Evolutionary conservation across 1,139 yeast genomes (phyloP), one percentile per base, ranked within the genome.

Genomic region (Saccharomycopsis phalli): DNA sequence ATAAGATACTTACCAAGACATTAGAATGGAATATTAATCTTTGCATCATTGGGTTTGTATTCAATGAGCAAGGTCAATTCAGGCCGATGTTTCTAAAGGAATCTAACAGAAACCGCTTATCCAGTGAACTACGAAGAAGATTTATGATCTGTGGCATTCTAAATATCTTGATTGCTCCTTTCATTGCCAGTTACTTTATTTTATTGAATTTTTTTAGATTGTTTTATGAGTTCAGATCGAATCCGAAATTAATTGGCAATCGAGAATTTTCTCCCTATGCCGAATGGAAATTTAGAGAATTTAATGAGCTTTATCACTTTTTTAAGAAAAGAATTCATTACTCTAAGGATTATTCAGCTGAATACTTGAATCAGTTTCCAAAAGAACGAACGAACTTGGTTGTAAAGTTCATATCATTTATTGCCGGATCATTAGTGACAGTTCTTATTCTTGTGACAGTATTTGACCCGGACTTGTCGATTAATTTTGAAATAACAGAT

Each of bases 201-300:
- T 62, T 91, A 40, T 68, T 86, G 40, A 84, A 86, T 59, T 88
- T 93, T 54, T 81, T 91, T 68, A 71, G 87, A 40, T 87, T 91
- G 58, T 91, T 93, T 60, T 87, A 88, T 55, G 97, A 91, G 60
- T 87, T 84, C 57, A 82, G 84, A 56, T 75, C 83, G 31, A 83
- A 91, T 46, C 98, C 98, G 0, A 76, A 91, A 2, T 68, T 88
- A 10, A 68, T 91, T 41, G 79, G 94, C 7, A 79, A 88, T 2
- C 67, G 98, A 37, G 94, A 86, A 53, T 91, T 86, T 54, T 86
- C 97, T 0, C 96, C 96, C 0, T 73, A 75, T 58, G 96, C 97
- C 0, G 91, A 84, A 54, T 91, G 98, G 97, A 84, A 81, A 56
- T 72, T 93, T 54, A 68, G 98, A 43, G 98, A 91, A 55, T 86